phyloP scores from a whole-genome alignment of 176 grass and related monocot genomes.

The Eremochloa ophiuroides region DNA sequence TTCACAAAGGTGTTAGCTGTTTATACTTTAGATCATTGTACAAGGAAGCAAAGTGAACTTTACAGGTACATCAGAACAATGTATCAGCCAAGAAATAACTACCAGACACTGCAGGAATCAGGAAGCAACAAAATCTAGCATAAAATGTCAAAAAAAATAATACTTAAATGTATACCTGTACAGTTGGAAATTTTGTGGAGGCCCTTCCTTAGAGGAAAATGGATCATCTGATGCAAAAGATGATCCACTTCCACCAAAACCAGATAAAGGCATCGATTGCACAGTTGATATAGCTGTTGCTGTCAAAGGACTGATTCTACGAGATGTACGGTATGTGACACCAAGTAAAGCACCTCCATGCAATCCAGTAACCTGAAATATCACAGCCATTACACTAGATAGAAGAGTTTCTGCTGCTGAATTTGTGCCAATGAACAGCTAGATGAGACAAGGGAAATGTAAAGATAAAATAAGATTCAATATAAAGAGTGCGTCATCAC shows the following conservation, averaged over 20 bases:
- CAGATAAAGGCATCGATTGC: conserved; percentile 91
- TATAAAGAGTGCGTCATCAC: not conserved
- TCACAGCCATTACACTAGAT: not conserved
- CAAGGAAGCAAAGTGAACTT: not conserved
- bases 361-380: conserved; percentile 86
- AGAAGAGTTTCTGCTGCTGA: not conserved
- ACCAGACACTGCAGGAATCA: not conserved
- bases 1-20: conserved; percentile 7
- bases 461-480: not conserved
- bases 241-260: conserved; percentile 74
- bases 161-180: conserved; percentile 68
- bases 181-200: conserved; percentile 94
- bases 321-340: conserved; percentile 90
- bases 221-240: conserved; percentile 85
- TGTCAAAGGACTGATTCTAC: conserved; percentile 81
- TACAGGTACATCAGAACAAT: not conserved
- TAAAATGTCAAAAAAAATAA: conserved; percentile 16
- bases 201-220: conserved; percentile 70
- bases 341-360: conserved; percentile 97
- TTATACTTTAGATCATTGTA: conserved; percentile 7
- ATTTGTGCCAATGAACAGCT: not conserved
- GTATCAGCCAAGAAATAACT: conserved; percentile 11
- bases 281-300: conserved; percentile 93
- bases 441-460: not conserved
- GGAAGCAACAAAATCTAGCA: not conserved